Evolutionary conservation across 1,139 yeast genomes (phyloP).

Genomic region (Hansenula lynferdii): DNA sequence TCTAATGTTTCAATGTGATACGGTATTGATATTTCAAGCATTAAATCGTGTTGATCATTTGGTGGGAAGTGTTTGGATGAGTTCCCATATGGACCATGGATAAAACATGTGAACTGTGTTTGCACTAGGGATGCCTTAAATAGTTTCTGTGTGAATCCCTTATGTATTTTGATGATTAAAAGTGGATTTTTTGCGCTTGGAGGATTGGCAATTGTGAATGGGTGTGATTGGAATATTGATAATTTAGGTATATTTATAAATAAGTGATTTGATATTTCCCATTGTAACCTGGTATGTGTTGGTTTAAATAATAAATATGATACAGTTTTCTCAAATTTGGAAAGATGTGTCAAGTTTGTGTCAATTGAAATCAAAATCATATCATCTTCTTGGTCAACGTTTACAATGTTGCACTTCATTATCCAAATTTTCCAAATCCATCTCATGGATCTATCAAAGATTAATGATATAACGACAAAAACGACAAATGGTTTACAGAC

Average conservation of each 20-base stretch:
- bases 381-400: slow-evolving; percentile 3
- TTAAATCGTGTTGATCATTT: neutral
- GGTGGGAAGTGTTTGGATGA: slow-evolving; percentile 15
- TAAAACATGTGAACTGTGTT: slow-evolving; percentile 13
- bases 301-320: slow-evolving; percentile 8
- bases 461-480: slow-evolving; percentile 9
- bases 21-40: neutral
- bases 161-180: slow-evolving; percentile 15
- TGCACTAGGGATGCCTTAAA: slow-evolving; percentile 3
- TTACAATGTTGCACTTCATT: slow-evolving; percentile 8
- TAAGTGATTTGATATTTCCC: slow-evolving; percentile 19
- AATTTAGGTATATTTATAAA: slow-evolving; percentile 19
- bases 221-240: slow-evolving; percentile 18
- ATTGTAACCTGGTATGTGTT: slow-evolving; percentile 8
- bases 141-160: slow-evolving; percentile 19
- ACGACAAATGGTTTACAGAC: slow-evolving; percentile 20
- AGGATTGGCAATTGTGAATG: slow-evolving; percentile 22
- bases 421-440: slow-evolving; percentile 13
- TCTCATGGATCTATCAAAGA: slow-evolving; percentile 16
- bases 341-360: slow-evolving; percentile 3
- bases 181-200: slow-evolving; percentile 9
- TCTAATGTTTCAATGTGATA: neutral
- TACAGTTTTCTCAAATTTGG: neutral
- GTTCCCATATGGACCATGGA: slow-evolving; percentile 23
- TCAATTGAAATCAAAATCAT: slow-evolving; percentile 10